Base-by-base conservation (phyloP, 805 yeast species). In the Candida ipomoeae region DNA sequence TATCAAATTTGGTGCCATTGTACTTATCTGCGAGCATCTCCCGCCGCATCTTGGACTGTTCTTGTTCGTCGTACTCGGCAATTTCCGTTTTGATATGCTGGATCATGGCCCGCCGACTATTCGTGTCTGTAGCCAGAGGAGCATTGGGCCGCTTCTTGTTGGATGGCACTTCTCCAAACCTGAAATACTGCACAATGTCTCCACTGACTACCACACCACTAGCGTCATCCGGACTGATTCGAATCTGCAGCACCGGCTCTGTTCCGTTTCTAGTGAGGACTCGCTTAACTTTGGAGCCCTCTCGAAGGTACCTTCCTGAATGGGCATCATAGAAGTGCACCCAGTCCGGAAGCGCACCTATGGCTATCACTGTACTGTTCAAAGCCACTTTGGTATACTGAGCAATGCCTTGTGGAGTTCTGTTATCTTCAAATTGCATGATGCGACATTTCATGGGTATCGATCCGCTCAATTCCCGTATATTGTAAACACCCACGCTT, bases 401-500 rank as follows among this genome's bases (percentile, higher is more conserved):
- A 4, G 66, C 71, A 6, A 62, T 40, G 29, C 54, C 64, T 43
- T 43, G 57, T 5, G 57, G 62, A 21, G 61, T 55, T 32, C 57
- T 50, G 8, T 59, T 55, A 43, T 48, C 59, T 11, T 43, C 46
- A 20, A 56, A 56, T 8, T 58, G 61, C 55, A 42, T 45, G 34
- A 58, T 58, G 26, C 56, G 48, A 14, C 56, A 49, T 33, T 50
- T 50, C 43, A 49, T 46, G 17, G 47, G 42, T 14, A 55, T 44
- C 10, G 38, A n/a, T n/a, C 55, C 48, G 21, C 29, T 40, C 6
- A 53, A 48, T 13, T 44, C 58, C n/a, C 84, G 63, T 2, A 77
- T 64, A 51, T 79, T 73, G 64, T 78, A 64, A 1, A 77, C 66
- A 0, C 72, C 57, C 4, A 78, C 75, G 13, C 67, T 61, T 15